A percentile compares a stretch with the other conserved stretches of the same genome.
Evolutionary conservation across 2,329 filamentous ascomycete species (phyloP).

Genomic region (Microcyclospora tardicrescens): DNA sequence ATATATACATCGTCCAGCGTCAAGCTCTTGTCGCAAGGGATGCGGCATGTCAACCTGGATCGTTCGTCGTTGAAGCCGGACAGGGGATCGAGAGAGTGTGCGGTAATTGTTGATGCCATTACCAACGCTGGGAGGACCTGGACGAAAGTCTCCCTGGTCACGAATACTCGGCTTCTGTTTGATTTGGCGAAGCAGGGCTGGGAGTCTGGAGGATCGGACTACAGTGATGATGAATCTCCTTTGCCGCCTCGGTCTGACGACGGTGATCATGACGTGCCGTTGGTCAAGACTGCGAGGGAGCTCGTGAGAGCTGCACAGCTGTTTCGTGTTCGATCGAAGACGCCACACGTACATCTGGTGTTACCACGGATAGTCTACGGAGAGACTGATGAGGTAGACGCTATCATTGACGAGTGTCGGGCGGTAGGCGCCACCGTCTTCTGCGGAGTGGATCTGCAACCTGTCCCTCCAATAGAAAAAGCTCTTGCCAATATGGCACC

Average conservation of each 20-base stretch:
- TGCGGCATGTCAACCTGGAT: conserved; percentile 18
- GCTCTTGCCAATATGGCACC: conserved; percentile 23
- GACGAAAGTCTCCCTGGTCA: conserved; percentile 56
- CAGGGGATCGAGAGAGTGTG: conserved; percentile 11
- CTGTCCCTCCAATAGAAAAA: conserved; percentile 10
- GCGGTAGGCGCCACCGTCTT: conserved; percentile 32
- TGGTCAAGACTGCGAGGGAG: conserved; percentile 48
- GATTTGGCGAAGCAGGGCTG: conserved; percentile 58
- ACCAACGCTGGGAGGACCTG: conserved; percentile 50
- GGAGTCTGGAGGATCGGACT: conserved; percentile 36
- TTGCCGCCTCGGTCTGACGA: conserved; percentile 25
- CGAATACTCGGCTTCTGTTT: conserved; percentile 50
- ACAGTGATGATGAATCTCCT: conserved; percentile 27
- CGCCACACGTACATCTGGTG: conserved; percentile 47
- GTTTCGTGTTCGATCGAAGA: conserved; percentile 45
- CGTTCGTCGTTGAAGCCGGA: conserved; percentile 6
- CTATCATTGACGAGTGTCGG: conserved; percentile 43
- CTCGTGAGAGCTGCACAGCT: conserved; percentile 45
- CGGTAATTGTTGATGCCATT: conserved; percentile 48
- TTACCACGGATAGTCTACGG: conserved; percentile 45
- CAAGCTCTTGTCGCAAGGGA: conserved; percentile 12
- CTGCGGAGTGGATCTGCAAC: conserved; percentile 17
- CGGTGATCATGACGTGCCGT: conserved; percentile 39
- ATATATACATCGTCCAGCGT: conserved; percentile 40
- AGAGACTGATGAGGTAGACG: conserved; percentile 41